Evolutionary conservation across 2,329 filamentous ascomycete genomes (phyloP), one percentile per base, ranked within the genome.

Genomic region (Coniochaeta ligniaria): DNA sequence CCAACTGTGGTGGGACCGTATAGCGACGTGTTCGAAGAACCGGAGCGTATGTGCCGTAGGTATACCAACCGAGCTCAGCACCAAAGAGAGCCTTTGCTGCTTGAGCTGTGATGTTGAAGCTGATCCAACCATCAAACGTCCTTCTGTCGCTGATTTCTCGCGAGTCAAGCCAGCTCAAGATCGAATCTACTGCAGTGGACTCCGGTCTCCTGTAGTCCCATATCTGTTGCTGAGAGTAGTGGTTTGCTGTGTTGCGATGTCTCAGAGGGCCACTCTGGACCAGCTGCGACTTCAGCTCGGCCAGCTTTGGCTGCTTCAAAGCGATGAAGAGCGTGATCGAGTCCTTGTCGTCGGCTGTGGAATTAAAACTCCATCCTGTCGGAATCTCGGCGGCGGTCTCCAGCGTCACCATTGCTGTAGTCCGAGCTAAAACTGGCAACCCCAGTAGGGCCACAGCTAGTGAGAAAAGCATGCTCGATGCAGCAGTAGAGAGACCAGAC

Each of bases 1-100:
- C 65, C 6, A 83, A 69, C 4, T 67, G 63, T 4, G 70, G 70
- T 0, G 80, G 80, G 1, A 82, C 68, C 1, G 72, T 72, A 64
- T 83, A 82, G 20, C 75, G 69, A 12, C 67, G 73, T 3, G 80
- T 75, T 14, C 80, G 75, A 3, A 82, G 69, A 3, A 80, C 73
- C 1, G 74, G 69, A 4, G 56, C 57, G 3, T 35, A 36, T 45
- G 71, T 67, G 38, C 68, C 68, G 63, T 77, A 81, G 12, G 75
- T 69, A 64, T 80, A 82, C 35, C 73, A 72, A 5, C 67, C 69
- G 36, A 82, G 65, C 11, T 73, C 69, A 56, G 76, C 75, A 14
- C 75, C 66, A 50, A 83, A 73, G 1, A 82, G 70, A 5, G 67
- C 63, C 61, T 78, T 73, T 2, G 75, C 74, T 14, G 71, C 63